Evolutionary conservation across 1,139 yeast species (phyloP), one percentile per base, ranked within the genome.

Genomic region (Scheffersomyces insectosa): DNA sequence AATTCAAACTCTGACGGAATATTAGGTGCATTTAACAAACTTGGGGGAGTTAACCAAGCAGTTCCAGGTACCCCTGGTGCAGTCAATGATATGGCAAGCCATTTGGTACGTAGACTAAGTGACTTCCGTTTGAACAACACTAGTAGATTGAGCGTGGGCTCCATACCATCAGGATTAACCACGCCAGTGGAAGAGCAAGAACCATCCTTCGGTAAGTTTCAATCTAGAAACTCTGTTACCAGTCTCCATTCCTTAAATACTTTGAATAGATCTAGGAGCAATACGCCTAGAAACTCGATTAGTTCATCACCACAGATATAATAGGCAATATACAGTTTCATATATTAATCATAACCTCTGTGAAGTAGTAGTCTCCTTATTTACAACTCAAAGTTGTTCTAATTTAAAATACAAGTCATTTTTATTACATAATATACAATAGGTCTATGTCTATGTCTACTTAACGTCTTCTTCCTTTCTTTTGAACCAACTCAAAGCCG

Each of bases 401-500:
- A 31, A 20, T 14, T 31, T n/a, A 14, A 14, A 31, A 13, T 10
- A n/a, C 8, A 7, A 28, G 28, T 32, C 25, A 28, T 32, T 42
- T 20, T 34, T 36, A 6, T 31, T 20, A 20, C 20, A 10, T 31
- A 31, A 31, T 31, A 14, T 31, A 31, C 20, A 14, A 11, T 15
- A 15, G 11, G 23, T 14, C n/a, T 31, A 31, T 31, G 23, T 14
- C n/a, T 31, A 31, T 31, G 7, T 14, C 28, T 41, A 10, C 15
- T 33, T 46, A 54, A 38, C 50, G 50, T 47, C 55, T 50, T 60
- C 75, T 77, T 23, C 85, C 82, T 57, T 77, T 83, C 57, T 77
- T 82, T 56, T 84, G 89, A 8, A 91, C 97, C 48, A 90, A 66
- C 55, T 90, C 93, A 59, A 91, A 91, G 2, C 98, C 98, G 60